Evolutionary conservation across 176 grass and related monocot species (phyloP).

Genomic region (Raddia distichophylla): DNA sequence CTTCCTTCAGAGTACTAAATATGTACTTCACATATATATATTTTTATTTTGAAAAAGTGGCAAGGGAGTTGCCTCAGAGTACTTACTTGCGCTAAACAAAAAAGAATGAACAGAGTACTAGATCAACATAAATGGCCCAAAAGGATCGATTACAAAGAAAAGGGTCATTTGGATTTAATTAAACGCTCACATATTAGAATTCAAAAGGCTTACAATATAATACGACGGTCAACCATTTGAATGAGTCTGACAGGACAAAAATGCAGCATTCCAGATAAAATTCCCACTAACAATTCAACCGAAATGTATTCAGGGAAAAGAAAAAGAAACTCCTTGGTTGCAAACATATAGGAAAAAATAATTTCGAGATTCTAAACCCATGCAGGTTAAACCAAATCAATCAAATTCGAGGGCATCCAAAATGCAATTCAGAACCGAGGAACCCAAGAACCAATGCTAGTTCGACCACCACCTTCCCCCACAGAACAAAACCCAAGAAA

Average conservation of each 20-base stretch:
- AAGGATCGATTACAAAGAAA: too few relatives aligned
- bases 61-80: too few relatives aligned
- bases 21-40: too few relatives aligned
- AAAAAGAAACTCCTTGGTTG: background rate
- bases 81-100: too few relatives aligned
- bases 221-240: slow-evolving; percentile 12
- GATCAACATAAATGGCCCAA: too few relatives aligned
- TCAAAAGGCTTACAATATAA: background rate
- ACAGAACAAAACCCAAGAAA: slow-evolving; percentile 15
- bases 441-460: background rate
- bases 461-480: background rate
- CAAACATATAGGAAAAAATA: slow-evolving; percentile 4
- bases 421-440: background rate
- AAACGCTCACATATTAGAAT: background rate
- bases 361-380: background rate
- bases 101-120: too few relatives aligned
- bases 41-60: too few relatives aligned
- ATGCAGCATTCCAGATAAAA: slow-evolving; percentile 5
- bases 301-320: background rate
- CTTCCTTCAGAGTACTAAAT: too few relatives aligned
- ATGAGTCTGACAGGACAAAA: background rate
- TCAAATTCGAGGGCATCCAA: background rate
- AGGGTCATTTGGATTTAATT: too few relatives aligned
- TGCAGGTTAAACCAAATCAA: background rate
- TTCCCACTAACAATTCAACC: background rate